Base-by-base conservation (phyloP, 352 stramenopile species). In the Pythium monospermum region DNA sequence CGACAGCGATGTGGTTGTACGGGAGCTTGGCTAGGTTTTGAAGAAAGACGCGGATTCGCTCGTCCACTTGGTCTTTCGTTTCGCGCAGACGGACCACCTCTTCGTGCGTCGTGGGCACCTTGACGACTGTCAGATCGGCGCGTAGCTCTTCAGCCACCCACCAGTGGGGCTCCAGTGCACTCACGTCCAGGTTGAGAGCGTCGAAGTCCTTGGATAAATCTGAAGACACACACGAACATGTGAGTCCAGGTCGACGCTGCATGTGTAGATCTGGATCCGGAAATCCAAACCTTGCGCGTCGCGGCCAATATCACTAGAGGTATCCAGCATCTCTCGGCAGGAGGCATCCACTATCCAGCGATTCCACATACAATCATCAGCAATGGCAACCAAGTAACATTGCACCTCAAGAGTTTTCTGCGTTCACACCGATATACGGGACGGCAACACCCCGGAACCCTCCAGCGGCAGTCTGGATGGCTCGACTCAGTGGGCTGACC, bases 271-370 rank as follows among this genome's bases (percentile, higher is more conserved):
- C 7, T 41, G 18, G 31, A 43, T 23, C 21, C 23, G 11, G 13
- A 15, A 48, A 30, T n/a, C 1, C 38, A 6, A 21, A 84, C 75
- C 70, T 48, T 66, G 35, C 1, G 75, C 77, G 33, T 78, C 61
- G 8, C 76, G 74, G 10, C 83, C 83, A 37, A 94, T 83, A 26
- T 94, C 83, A 42, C 83, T 91, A 3, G 83, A 78, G 3, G 83
- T 94, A 54, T 92, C 79, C 11, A 94, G 71, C 76, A 87, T 87
- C 53, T 94, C 83, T 13, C 83, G 79, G 40, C 83, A 94, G 15
- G 45, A 67, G 46, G 72, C 63, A 12, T 92, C 76, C 39, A 91
- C 81, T 94, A 41, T 28, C 58, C 6, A 23, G 10, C 40, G 15
- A 41, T 49, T n/a, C 21, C 38, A 31, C 11, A 22, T 44, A 26